These are phyloP conservation scores for Penicillium sp. DNA, from an alignment of 2,329 filamentous ascomycete genomes.

Conservation along the genomic window DNA sequence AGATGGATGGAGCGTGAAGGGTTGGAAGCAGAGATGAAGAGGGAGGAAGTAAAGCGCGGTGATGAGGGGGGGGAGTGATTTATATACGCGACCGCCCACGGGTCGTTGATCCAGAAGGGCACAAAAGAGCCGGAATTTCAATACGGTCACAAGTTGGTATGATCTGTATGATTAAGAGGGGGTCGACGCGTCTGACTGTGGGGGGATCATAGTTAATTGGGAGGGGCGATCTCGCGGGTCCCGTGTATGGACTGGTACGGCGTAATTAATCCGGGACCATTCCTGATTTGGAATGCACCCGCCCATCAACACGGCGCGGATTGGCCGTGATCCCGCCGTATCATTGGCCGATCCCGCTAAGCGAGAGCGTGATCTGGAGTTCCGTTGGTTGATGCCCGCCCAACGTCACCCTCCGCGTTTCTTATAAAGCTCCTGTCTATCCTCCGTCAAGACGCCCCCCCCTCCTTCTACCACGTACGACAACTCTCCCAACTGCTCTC, in stretches of 20 bases:
- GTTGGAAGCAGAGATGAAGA: constrained; percentile 40
- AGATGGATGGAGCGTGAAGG: constrained; percentile 46
- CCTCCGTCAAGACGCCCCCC: constrained; percentile 40
- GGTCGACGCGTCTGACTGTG: constrained; percentile 32
- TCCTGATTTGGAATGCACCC: constrained; percentile 34
- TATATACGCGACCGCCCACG: constrained; percentile 54
- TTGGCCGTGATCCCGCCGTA: constrained; percentile 19
- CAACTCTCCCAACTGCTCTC: constrained; percentile 20
- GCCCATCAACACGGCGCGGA: constrained; percentile 2
- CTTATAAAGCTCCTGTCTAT: constrained; percentile 50
- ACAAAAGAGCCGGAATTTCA: constrained; percentile 54
- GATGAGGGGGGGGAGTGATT: constrained; percentile 48
- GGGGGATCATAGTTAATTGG: constrained; percentile 15
- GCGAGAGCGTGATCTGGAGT: constrained; percentile 56
- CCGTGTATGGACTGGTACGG: constrained; percentile 31
- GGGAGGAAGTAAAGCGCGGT: constrained; percentile 48
- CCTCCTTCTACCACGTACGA: constrained; percentile 38
- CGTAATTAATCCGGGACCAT: constrained; percentile 35
- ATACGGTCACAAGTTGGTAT: constrained; percentile 51
- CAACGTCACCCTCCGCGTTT: constrained; percentile 51
- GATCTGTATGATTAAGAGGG: constrained; percentile 54
- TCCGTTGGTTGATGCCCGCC: constrained; percentile 41
- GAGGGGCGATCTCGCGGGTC: constrained; percentile 29
- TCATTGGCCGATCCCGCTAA: constrained; percentile 52
- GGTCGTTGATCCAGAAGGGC: constrained; percentile 52